These are phyloP conservation scores for Thermothielavioides terrestris DNA, from an alignment of 495 filamentous ascomycete genomes.

Conservation along the genomic window DNA sequence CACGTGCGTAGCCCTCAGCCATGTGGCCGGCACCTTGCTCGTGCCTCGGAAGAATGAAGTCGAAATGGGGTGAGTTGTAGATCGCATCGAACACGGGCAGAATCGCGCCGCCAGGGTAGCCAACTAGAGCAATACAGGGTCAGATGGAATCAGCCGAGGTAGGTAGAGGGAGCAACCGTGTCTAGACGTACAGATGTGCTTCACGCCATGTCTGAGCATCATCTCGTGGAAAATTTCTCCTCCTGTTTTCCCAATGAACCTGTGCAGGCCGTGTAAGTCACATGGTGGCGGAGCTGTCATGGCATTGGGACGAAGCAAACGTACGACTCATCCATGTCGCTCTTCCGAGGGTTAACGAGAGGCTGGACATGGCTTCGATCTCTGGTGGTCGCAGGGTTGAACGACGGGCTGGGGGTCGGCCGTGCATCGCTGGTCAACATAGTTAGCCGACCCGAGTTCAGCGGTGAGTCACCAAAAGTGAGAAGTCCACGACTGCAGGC, in stretches of 20 bases:
- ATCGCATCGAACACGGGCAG: slow-evolving; percentile 81
- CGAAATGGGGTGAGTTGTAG: slow-evolving; percentile 71
- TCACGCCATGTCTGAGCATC: slow-evolving; percentile 88
- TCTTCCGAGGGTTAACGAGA: slow-evolving; percentile 49
- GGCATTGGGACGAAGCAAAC: slow-evolving; percentile 22
- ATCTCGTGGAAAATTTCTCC: slow-evolving; percentile 99
- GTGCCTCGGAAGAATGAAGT: slow-evolving; percentile 66
- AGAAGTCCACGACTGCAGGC: neutral
- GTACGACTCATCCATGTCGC: slow-evolving; percentile 69
- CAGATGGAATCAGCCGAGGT: neutral
- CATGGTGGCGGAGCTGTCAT: neutral
- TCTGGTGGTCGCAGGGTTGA: slow-evolving; percentile 50
- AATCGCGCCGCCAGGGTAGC: slow-evolving; percentile 71
- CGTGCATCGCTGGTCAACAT: slow-evolving; percentile 26
- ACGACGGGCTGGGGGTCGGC: slow-evolving; percentile 57
- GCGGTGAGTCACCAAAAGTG: slow-evolving; percentile 18
- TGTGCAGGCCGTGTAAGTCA: slow-evolving; percentile 30
- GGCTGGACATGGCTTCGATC: slow-evolving; percentile 55
- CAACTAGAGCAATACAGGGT: slow-evolving; percentile 38
- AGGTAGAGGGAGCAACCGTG: slow-evolving; percentile 3
- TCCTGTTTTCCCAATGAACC: slow-evolving; percentile 90
- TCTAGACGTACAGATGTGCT: slow-evolving; percentile 77
- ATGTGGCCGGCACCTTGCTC: slow-evolving; percentile 78
- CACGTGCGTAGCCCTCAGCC: slow-evolving; percentile 71
- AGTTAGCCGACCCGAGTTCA: slow-evolving; percentile 15